phyloP scores from a whole-genome alignment of 2,329 filamentous ascomycete species.

The Neofusicoccum sp. region DNA sequence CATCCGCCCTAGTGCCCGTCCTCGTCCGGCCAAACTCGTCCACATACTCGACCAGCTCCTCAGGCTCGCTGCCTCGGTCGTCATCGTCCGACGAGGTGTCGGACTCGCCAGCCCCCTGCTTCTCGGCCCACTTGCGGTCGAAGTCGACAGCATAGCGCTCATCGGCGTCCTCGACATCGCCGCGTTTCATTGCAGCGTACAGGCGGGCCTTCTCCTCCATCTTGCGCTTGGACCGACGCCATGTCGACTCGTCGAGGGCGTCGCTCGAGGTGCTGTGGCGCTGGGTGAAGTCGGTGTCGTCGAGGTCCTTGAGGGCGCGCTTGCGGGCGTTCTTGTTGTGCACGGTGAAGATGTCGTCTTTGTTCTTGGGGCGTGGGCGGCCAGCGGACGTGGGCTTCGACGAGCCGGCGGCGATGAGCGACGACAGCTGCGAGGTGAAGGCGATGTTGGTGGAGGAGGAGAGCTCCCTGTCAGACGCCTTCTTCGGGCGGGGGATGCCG shows the following conservation, averaged over 20 bases:
- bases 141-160: constrained; percentile 80
- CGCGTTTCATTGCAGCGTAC: constrained; percentile 86
- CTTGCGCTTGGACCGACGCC: constrained; percentile 69
- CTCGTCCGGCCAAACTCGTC: constrained; percentile 91
- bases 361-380: constrained; percentile 57
- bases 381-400: constrained; percentile 45
- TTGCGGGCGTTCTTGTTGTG: constrained; percentile 64
- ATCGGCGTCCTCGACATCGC: constrained; percentile 66
- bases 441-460: constrained; percentile 70
- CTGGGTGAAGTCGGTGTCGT: constrained; percentile 58
- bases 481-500: constrained; percentile 69
- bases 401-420: constrained; percentile 65
- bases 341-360: constrained; percentile 66
- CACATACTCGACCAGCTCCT: constrained; percentile 76
- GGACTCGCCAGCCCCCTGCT: constrained; percentile 44
- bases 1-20: constrained; percentile 68
- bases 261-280: constrained; percentile 64
- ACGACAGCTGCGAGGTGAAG: constrained; percentile 85
- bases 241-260: constrained; percentile 54
- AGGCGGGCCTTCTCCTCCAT: constrained; percentile 88
- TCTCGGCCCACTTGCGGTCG: constrained; percentile 90
- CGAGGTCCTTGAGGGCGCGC: constrained; percentile 60
- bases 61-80: constrained; percentile 42
- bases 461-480: constrained; percentile 61
- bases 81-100: constrained; percentile 41